Percentiles rank a stretch among this genome's conserved stretches.
Conservation (phyloP, 805 yeast genomes). For the Grigorovia transvaalensis region DNA sequence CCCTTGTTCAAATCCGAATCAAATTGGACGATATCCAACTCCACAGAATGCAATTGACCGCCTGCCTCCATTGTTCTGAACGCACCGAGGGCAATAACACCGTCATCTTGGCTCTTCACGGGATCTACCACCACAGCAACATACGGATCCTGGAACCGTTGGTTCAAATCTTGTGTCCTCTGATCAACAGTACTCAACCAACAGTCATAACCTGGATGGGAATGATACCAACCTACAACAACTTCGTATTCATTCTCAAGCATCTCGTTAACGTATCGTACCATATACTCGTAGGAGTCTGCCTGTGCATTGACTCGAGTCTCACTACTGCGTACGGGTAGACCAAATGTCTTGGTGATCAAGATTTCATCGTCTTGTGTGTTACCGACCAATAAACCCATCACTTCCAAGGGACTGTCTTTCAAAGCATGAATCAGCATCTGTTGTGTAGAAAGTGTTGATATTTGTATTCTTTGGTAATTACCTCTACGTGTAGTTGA, state of each 20-base stretch:
- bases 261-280: conserved; percentile 52
- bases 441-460: conserved; percentile 61
- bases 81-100: conserved; percentile 76
- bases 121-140: conserved; percentile 87
- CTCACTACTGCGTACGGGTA: conserved; percentile 95
- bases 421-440: conserved; percentile 71
- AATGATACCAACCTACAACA: conserved; percentile 96
- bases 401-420: conserved; percentile 83
- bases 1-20: conserved; percentile 15
- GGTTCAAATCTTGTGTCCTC: conserved; percentile 76
- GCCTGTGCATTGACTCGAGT: conserved; percentile 89
- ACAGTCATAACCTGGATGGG: conserved; percentile 97
- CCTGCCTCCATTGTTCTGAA: conserved; percentile 56
- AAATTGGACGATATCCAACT: conserved; percentile 11
- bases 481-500: neutral
- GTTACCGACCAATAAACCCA: conserved; percentile 91
- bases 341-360: conserved; percentile 70
- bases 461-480: conserved; percentile 31
- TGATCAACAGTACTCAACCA: conserved; percentile 94
- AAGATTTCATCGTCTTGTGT: conserved; percentile 45
- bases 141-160: conserved; percentile 84
- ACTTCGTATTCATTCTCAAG: conserved; percentile 40
- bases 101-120: conserved; percentile 48
- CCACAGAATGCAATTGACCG: conserved; percentile 10
- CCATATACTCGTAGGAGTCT: conserved; percentile 94